phyloP scores from a whole-genome alignment of 441 rosid genomes.

The Populus tomentosa region DNA sequence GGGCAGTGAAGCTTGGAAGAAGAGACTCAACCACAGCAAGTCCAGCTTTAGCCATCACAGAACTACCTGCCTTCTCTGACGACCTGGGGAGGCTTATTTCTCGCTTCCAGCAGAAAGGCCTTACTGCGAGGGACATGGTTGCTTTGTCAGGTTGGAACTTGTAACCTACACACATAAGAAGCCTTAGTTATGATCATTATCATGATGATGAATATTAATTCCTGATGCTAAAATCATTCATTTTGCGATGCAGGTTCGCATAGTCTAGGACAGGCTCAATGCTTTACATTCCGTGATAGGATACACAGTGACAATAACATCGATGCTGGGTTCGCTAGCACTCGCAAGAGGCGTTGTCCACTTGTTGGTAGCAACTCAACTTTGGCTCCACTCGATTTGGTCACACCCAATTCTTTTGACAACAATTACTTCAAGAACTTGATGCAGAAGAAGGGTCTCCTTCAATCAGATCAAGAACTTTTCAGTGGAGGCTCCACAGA shows the following conservation, averaged over 20 bases:
- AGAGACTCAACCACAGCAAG: conserved; percentile 52
- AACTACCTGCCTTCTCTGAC: conserved; percentile 37
- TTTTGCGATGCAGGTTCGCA: conserved; percentile 33
- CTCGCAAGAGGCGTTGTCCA: conserved; percentile 37
- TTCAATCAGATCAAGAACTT: conserved; percentile 45
- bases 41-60: conserved; percentile 22
- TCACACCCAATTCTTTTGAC: conserved; percentile 55
- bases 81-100: neutral
- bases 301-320: conserved; percentile 43
- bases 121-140: conserved; percentile 48
- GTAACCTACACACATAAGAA: neutral
- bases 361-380: conserved; percentile 21
- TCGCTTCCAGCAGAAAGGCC: conserved; percentile 37
- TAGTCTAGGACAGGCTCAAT: conserved; percentile 52
- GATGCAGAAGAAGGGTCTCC: conserved; percentile 50
- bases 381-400: conserved; percentile 47
- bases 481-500: too few species aligned
- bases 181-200: too few species aligned
- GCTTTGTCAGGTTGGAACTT: conserved; percentile 30
- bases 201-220: too few species aligned
- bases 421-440: conserved; percentile 53
- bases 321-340: conserved; percentile 44
- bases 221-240: too few species aligned
- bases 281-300: conserved; percentile 41
- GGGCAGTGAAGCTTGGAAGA: conserved; percentile 49